Base-by-base conservation (phyloP, 2,329 filamentous ascomycete genomes). In the Byssoonygena ceratinophila region DNA sequence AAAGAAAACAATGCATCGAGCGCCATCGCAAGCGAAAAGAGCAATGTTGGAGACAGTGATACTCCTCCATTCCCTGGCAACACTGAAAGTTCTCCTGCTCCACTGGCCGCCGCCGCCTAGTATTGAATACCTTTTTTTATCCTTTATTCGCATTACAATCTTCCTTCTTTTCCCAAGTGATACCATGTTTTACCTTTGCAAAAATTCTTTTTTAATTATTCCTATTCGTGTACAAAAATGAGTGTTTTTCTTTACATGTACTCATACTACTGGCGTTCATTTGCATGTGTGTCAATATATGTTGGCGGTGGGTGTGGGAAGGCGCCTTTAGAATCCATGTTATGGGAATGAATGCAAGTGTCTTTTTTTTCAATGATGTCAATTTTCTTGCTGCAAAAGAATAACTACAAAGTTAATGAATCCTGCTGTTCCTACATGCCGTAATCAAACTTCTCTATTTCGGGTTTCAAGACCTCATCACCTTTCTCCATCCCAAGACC, bases 1-100 rank as follows among this genome's bases (percentile, higher is more conserved):
- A 81, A 81, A 63, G 69, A 74, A 51, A 77, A 78, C 59, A 74
- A 76, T 53, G 62, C 61, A 4, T 46, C 41, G 20, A 81, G 76
- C 59, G 79, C 74, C 18, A 67, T 81, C 47, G 73, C 75, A 31
- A 79, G 79, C 60, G 81, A 83, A 58, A 79, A 77, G 70, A 82
- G 78, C 61, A 76, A 75, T 51, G 72, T 70, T n/a, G 75, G 73
- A 34, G 72, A 74, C 32, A 71, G 71, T 29, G 67, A 72, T 56
- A 66, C 72, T 45, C 74, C 75, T 11, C 65, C 70, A 8, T 66
- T 72, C 48, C 66, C 71, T 14, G 67, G 71, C 12, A 72, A 73
- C 55, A 64, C 69, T 37, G 69, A 73, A 16, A 77, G 75, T 60
- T 78, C 78, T 39, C 78, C 79, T 12, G 72, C 74, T 47, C 73